Conservation (phyloP, 2,329 filamentous ascomycete genomes). For the Ceratocystiopsis sp. region DNA sequence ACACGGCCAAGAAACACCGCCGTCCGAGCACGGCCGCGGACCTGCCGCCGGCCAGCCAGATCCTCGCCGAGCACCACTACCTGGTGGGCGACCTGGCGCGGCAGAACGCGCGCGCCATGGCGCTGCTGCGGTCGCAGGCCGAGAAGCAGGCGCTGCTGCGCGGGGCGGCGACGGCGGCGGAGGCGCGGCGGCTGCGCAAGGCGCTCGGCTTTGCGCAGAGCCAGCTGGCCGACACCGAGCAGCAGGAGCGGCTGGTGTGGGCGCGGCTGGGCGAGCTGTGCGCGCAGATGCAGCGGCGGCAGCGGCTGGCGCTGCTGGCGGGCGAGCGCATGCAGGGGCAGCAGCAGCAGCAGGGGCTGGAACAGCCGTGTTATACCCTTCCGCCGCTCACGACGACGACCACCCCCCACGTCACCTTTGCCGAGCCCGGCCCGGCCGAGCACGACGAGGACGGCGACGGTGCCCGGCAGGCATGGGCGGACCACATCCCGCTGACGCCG, state of each 20-base stretch:
- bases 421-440: background rate
- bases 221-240: constrained; percentile 25
- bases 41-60: constrained; percentile 10
- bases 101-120: constrained; percentile 20
- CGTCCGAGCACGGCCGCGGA: too few species aligned
- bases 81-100: constrained; percentile 24
- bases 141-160: constrained; percentile 16
- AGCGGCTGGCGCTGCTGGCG: constrained; percentile 20
- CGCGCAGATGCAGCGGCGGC: constrained; percentile 28
- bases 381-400: too few species aligned
- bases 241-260: constrained; percentile 29
- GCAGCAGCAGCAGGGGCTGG: background rate
- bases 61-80: constrained; percentile 29
- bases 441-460: too few species aligned
- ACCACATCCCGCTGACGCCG: too few species aligned
- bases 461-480: too few species aligned
- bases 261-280: constrained; percentile 30
- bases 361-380: too few species aligned
- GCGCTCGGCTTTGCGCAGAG: constrained; percentile 23
- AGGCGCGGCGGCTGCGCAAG: constrained; percentile 20
- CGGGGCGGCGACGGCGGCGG: constrained; percentile 3
- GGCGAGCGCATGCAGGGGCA: background rate
- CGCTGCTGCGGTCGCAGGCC: constrained; percentile 23
- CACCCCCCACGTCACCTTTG: too few species aligned
- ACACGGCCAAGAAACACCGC: too few species aligned